Conservation (phyloP, 352 stramenopile genomes). For the Phytophthora pluvialis region DNA sequence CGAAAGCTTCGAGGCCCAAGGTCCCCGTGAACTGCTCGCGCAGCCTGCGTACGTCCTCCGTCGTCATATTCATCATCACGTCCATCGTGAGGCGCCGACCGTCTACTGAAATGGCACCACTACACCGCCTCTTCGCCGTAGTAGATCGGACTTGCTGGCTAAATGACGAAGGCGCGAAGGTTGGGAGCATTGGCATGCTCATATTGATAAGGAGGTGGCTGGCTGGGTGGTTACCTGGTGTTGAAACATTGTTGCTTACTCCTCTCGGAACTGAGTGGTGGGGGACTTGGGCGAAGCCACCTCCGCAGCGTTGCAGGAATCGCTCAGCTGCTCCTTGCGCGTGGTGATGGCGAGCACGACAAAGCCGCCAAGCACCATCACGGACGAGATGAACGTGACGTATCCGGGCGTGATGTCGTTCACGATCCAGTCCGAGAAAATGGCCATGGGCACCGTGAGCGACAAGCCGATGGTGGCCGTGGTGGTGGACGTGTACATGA, state of each 20-base stretch:
- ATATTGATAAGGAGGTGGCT: constrained; percentile 19
- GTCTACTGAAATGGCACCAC: constrained; percentile 4
- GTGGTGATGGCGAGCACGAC: constrained; percentile 58
- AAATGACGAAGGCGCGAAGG: no score
- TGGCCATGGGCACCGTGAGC: constrained; percentile 97
- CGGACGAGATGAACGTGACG: constrained; percentile 65
- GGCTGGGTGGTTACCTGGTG: neutral
- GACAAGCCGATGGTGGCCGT: constrained; percentile 96
- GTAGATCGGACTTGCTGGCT: no score
- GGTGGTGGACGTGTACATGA: constrained; percentile 96
- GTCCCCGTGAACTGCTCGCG: constrained; percentile 57
- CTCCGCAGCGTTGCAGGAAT: constrained; percentile 1
- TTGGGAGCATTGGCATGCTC: neutral
- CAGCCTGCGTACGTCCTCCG: constrained; percentile 70
- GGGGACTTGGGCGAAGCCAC: constrained; percentile 37
- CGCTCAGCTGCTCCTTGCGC: constrained; percentile 38
- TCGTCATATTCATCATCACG: constrained; percentile 90
- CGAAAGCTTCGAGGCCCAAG: constrained; percentile 71
- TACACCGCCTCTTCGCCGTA: neutral
- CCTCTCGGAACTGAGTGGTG: constrained; percentile 37
- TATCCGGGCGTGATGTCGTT: constrained; percentile 55
- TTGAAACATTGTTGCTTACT: constrained; percentile 23
- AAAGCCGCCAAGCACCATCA: constrained; percentile 80
- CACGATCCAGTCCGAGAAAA: constrained; percentile 89
- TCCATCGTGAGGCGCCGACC: constrained; percentile 50